Evolutionary conservation across 805 yeast genomes (phyloP), one percentile per base, ranked within the genome.

Genomic region (Spathaspora arborariae): DNA sequence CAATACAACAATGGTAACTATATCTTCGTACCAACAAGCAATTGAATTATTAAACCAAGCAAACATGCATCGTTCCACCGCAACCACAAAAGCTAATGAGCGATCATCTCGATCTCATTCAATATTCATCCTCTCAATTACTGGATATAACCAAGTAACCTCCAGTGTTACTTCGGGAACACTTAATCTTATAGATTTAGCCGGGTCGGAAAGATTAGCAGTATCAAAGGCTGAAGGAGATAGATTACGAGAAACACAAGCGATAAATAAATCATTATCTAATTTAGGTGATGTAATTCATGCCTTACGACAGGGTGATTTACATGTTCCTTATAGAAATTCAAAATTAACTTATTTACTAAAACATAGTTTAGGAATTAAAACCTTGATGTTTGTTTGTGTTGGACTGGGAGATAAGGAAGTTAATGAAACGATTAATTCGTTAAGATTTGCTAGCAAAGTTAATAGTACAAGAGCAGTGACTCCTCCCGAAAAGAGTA

Each of bases 91-190:
- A 47, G 79, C 88, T 0, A 92, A 92, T 59, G 86, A 82, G 45
- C 77, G 85, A 34, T 91, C 97, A 1, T 92, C 98, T 0, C 76
- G 99, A 56, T 92, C 98, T 0, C 99, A 92, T 62, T 83, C 88
- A 3, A 83, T 92, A 0, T 90, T 88, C 55, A 82, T 80, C 9
- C 69, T 94, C 2, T 67, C 74, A 15, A 67, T 92, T 11, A 47
- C 60, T 2, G 95, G 96, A 0, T 44, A 41, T 2, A 81, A 87
- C 56, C 16, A 51, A 1, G 56, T 57, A 8, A 79, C 85, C 0
- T 78, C 79, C 0, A 79, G 78, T 22, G 49, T 51, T 1, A 56
- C 67, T 42, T 53, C 58, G n/a, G 94, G 97, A 9, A 74, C 79
- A 1, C 68, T 92, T 47, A 91, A 92, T 58, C 68, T 92, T 45